phyloP scores from a whole-genome alignment of 306 rosid genomes.

The Alnus glutinosa region DNA sequence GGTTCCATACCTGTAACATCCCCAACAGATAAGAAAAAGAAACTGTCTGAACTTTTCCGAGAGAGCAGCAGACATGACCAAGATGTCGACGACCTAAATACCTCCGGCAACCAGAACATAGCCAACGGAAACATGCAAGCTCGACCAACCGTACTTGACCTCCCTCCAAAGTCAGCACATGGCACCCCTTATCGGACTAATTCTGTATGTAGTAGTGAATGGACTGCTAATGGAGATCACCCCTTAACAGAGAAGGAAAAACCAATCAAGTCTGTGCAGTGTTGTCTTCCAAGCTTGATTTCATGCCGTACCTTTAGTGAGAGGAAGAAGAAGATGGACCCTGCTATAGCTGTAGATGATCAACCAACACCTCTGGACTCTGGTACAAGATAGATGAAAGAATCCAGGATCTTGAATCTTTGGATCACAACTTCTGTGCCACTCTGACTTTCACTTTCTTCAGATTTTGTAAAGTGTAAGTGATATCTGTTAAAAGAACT shows the following conservation, averaged over 20 bases:
- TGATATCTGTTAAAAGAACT: constrained; percentile 33
- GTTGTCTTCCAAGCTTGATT: constrained; percentile 83
- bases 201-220: constrained; percentile 59
- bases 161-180: constrained; percentile 49
- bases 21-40: constrained; percentile 65
- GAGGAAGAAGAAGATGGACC: constrained; percentile 69
- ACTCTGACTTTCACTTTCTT: constrained; percentile 4
- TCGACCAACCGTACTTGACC: constrained; percentile 35
- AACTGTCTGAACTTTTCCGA: constrained; percentile 65
- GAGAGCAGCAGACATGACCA: constrained; percentile 49
- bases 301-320: constrained; percentile 67
- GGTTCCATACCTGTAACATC: constrained; percentile 41
- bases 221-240: constrained; percentile 47
- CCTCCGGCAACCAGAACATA: neutral
- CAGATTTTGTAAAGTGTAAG: constrained; percentile 40
- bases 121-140: constrained; percentile 33
- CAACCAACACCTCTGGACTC: constrained; percentile 9
- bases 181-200: constrained; percentile 51
- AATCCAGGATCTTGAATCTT: constrained; percentile 3
- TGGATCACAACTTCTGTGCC: neutral
- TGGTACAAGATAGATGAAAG: constrained; percentile 13
- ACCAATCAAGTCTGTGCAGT: constrained; percentile 45
- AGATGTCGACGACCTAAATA: constrained; percentile 21
- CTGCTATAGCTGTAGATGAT: constrained; percentile 58
- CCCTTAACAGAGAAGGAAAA: constrained; percentile 31